Percentiles rank a stretch among this genome's conserved stretches.
phyloP scores from a whole-genome alignment of 352 stramenopile species.

The Pelagophyceae sp. region DNA sequence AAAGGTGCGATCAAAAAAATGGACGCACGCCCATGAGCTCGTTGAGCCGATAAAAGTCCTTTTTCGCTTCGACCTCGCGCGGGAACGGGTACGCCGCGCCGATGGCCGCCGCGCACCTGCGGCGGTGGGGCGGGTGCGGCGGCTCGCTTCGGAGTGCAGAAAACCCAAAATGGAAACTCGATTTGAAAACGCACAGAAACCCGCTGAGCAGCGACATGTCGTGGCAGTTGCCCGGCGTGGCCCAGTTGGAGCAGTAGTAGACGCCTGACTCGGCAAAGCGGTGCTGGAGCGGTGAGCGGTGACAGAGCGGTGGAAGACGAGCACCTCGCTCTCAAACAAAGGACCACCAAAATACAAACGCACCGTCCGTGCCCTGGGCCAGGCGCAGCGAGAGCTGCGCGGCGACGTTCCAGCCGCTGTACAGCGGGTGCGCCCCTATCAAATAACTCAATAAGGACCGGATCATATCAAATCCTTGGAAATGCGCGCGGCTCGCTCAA shows the following conservation, averaged over 20 bases:
- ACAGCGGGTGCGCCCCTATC: constrained; percentile 42
- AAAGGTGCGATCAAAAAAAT: no score
- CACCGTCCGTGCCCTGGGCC: constrained; percentile 37
- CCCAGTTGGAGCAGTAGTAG: constrained; percentile 37
- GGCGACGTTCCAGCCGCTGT: constrained; percentile 43
- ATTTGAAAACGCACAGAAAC: constrained; percentile 32
- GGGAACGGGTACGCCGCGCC: constrained; percentile 40
- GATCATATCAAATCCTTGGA: no score
- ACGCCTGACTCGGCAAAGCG: no score
- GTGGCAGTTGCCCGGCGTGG: constrained; percentile 44
- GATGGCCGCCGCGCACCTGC: constrained; percentile 39
- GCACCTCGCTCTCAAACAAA: no score
- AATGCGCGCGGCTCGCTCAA: no score
- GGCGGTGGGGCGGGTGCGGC: no score
- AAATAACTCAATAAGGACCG: no score
- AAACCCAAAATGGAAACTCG: no score
- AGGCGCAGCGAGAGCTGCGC: constrained; percentile 40
- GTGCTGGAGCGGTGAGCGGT: no score
- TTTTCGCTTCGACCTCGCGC: constrained; percentile 35
- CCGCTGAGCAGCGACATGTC: constrained; percentile 45
- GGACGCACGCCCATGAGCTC: constrained; percentile 47
- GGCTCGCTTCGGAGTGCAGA: no score
- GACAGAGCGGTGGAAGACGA: no score
- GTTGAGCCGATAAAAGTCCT: constrained; percentile 39
- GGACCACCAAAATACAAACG: no score